Evolutionary conservation across 805 yeast species (phyloP).

Genomic region (Sungouiozyma intestinalis): DNA sequence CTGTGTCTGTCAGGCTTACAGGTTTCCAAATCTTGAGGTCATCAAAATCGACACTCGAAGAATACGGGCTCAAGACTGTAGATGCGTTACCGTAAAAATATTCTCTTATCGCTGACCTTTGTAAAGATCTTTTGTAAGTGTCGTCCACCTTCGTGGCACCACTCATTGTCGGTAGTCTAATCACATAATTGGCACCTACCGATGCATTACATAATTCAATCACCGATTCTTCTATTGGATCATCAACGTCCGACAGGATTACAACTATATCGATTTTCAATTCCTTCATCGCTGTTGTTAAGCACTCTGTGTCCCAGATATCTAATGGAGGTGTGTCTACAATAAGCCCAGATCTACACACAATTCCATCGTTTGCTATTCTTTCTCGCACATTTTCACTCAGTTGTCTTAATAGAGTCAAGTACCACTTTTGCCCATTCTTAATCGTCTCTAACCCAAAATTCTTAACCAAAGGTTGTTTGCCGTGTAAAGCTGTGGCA

Average conservation of each 20-base stretch:
- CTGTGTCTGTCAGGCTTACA: slow-evolving; percentile 7
- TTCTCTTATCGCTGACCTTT: slow-evolving; percentile 69
- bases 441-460: slow-evolving; percentile 57
- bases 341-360: slow-evolving; percentile 26
- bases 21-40: slow-evolving; percentile 59
- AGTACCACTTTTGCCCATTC: slow-evolving; percentile 44
- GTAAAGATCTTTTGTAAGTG: slow-evolving; percentile 53
- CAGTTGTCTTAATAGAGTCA: slow-evolving; percentile 37
- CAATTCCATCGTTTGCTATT: slow-evolving; percentile 18
- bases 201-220: neutral
- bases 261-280: slow-evolving; percentile 19
- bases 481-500: slow-evolving; percentile 66
- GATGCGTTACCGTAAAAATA: slow-evolving; percentile 76
- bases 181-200: slow-evolving; percentile 7
- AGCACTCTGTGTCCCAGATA: slow-evolving; percentile 11
- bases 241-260: slow-evolving; percentile 4
- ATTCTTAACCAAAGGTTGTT: slow-evolving; percentile 77
- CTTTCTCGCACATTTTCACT: slow-evolving; percentile 35
- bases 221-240: neutral
- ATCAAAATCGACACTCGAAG: slow-evolving; percentile 58
- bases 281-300: slow-evolving; percentile 10
- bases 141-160: slow-evolving; percentile 74
- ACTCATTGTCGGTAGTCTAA: slow-evolving; percentile 61
- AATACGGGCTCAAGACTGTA: slow-evolving; percentile 71
- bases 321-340: slow-evolving; percentile 24